Percentiles rank a stretch among this genome's conserved stretches.
Conservation (phyloP, 2,329 filamentous ascomycete genomes). For the Colletotrichum endophyticum region DNA sequence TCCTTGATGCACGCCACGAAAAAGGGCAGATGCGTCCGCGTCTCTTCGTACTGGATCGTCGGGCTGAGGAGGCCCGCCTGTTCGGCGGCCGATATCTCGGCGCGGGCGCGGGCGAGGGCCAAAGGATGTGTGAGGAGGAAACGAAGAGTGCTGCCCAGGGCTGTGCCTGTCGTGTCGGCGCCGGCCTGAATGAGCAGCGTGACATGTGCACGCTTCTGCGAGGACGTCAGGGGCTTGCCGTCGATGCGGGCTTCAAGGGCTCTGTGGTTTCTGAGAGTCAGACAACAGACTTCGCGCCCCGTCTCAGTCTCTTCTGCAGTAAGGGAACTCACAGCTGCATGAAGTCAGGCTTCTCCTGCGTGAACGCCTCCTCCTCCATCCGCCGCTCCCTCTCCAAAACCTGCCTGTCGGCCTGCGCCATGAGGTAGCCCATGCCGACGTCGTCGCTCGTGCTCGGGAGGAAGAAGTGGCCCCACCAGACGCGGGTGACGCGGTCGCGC, state of each 20-base stretch:
- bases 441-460: not conserved
- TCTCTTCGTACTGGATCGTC: not conserved
- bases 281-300: no score
- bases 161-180: conserved; percentile 7
- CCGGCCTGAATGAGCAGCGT: conserved; percentile 7
- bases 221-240: not conserved
- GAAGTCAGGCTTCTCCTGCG: not conserved
- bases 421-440: conserved; percentile 5
- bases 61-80: not conserved
- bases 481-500: not conserved
- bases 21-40: not conserved
- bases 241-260: conserved; percentile 1
- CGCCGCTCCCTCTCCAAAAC: not conserved
- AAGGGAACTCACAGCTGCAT: not conserved
- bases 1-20: conserved; percentile 10
- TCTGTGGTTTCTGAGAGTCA: not conserved
- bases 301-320: not conserved
- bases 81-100: not conserved
- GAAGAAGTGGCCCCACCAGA: not conserved
- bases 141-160: conserved; percentile 3
- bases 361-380: not conserved
- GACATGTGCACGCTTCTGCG: not conserved
- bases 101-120: not conserved
- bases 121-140: not conserved
- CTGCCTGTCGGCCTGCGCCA: conserved; percentile 1